Conservation (phyloP, 371 early-diverging fungal genomes). For the Mucor lusitanicus region DNA sequence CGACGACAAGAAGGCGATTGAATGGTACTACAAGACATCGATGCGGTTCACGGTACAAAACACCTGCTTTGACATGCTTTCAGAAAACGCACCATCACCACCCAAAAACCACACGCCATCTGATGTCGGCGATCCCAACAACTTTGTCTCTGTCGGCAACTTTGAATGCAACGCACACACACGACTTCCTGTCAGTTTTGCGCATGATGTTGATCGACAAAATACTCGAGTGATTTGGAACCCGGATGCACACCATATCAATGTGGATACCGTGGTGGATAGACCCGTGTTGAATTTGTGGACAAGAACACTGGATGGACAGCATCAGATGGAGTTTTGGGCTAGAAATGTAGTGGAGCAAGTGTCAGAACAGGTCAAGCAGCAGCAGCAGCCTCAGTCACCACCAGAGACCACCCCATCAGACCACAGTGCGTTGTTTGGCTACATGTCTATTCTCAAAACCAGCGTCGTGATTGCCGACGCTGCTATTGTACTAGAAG, state of each 20-base stretch:
- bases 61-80: constrained; percentile 1
- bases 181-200: constrained; percentile 5
- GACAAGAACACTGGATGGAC: background rate
- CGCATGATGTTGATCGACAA: background rate
- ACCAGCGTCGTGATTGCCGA: constrained; percentile 5
- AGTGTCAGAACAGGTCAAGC: background rate
- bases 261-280: constrained; percentile 14
- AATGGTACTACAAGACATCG: constrained; percentile 19
- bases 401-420: background rate
- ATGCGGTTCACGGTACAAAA: constrained; percentile 10
- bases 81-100: background rate
- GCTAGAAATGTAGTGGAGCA: constrained; percentile 6
- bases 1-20: background rate
- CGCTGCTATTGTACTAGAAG: constrained; percentile 18
- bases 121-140: background rate
- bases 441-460: constrained; percentile 8
- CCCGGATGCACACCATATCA: constrained; percentile 23
- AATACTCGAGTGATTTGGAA: constrained; percentile 9
- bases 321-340: constrained; percentile 29
- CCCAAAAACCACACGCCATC: background rate
- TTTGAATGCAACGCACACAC: constrained; percentile 10
- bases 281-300: constrained; percentile 24
- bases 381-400: background rate
- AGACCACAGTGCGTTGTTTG: background rate
- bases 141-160: constrained; percentile 12